These are phyloP conservation scores for Lentinula lateritia DNA, from an alignment of 768 basidiomycete genomes.

Conservation along the genomic window DNA sequence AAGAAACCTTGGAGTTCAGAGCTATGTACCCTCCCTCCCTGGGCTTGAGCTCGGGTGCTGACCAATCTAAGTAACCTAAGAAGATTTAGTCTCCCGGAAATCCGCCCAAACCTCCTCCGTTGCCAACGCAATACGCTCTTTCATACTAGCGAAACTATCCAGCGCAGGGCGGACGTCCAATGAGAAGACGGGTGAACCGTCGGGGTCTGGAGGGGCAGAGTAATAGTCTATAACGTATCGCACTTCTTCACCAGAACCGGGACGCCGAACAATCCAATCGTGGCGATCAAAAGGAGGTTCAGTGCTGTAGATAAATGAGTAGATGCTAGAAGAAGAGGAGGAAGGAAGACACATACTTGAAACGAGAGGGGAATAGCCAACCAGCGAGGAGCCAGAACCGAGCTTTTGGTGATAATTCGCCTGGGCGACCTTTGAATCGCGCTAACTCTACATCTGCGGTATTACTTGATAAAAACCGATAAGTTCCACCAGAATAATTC, in stretches of 20 bases:
- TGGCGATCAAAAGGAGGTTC: slow-evolving; percentile 97
- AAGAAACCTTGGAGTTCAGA: no score
- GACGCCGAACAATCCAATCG: slow-evolving; percentile 92
- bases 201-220: slow-evolving; percentile 80
- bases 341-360: slow-evolving; percentile 58
- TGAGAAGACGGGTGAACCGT: slow-evolving; percentile 92
- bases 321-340: neutral
- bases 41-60: neutral
- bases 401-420: slow-evolving; percentile 93
- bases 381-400: slow-evolving; percentile 82
- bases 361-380: slow-evolving; percentile 82
- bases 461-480: slow-evolving; percentile 28
- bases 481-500: neutral
- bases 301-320: slow-evolving; percentile 40
- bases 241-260: slow-evolving; percentile 72
- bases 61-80: slow-evolving; percentile 7
- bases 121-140: slow-evolving; percentile 64
- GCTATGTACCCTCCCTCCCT: no score
- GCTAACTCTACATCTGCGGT: slow-evolving; percentile 70
- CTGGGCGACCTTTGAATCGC: slow-evolving; percentile 84
- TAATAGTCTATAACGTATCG: slow-evolving; percentile 99
- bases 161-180: slow-evolving; percentile 94
- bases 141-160: slow-evolving; percentile 75
- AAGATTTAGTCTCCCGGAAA: slow-evolving; percentile 30
- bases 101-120: slow-evolving; percentile 63